Evolutionary conservation across 164 flowering plant species (phyloP).

Genomic region (Cinnamomum chago): DNA sequence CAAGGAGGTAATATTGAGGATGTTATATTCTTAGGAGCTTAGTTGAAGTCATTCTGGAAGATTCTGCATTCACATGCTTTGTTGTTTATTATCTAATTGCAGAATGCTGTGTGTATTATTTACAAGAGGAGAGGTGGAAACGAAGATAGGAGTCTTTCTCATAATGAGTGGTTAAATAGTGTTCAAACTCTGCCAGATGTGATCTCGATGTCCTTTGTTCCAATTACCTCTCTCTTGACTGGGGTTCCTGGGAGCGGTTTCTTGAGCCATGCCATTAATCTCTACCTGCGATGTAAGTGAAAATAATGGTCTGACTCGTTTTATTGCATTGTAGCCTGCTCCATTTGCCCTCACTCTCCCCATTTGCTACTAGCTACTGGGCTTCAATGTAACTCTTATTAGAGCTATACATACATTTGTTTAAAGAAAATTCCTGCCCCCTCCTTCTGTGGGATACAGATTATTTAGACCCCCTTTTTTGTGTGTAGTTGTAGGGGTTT

Average conservation of each 20-base stretch:
- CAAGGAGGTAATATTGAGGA: conserved; percentile 55
- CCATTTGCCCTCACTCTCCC: too few relatives aligned
- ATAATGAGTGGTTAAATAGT: conserved; percentile 72
- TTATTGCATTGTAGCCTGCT: neutral
- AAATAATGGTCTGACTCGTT: neutral
- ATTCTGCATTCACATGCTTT: neutral
- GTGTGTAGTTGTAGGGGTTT: too few relatives aligned
- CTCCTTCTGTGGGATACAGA: too few relatives aligned
- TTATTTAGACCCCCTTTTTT: too few relatives aligned
- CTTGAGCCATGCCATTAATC: conserved; percentile 95
- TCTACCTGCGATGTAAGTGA: conserved; percentile 84
- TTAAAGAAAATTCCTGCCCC: too few relatives aligned
- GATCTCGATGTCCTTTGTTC: conserved; percentile 88
- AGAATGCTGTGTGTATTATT: conserved; percentile 48
- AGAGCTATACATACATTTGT: too few relatives aligned
- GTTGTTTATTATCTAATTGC: conserved; percentile 13
- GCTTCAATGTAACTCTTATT: too few relatives aligned
- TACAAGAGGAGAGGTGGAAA: conserved; percentile 91
- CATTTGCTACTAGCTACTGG: too few relatives aligned
- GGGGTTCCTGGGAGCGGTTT: conserved; percentile 95
- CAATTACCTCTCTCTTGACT: conserved; percentile 83
- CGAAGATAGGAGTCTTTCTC: conserved; percentile 46
- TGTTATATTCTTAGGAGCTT: neutral
- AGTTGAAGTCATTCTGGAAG: conserved; percentile 1
- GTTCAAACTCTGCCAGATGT: conserved; percentile 82